Evolutionary conservation across 345 rosid genomes (phyloP).

Genomic region (Cardamine chenopodiifolia): DNA sequence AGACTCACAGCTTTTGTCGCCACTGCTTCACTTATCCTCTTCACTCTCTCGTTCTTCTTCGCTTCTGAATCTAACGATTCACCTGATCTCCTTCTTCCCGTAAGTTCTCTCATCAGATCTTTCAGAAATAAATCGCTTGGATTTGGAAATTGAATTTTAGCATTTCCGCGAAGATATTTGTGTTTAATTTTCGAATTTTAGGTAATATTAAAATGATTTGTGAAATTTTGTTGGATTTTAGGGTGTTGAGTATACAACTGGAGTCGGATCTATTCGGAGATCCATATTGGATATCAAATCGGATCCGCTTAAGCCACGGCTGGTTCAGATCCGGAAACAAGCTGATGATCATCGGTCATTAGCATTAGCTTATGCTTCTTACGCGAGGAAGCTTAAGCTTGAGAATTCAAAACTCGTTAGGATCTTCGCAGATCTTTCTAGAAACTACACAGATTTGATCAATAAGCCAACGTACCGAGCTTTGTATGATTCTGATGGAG

Average conservation of each 20-base stretch:
- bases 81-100: constrained; percentile 53
- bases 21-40: constrained; percentile 49
- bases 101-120: constrained; percentile 44
- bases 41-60: constrained; percentile 57
- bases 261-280: constrained; percentile 67
- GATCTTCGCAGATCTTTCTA: constrained; percentile 81
- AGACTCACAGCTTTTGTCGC: constrained; percentile 52
- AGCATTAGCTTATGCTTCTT: constrained; percentile 81
- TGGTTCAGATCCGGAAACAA: constrained; percentile 93
- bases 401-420: constrained; percentile 90
- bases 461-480: constrained; percentile 66
- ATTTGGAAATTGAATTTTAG: constrained; percentile 1
- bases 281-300: constrained; percentile 78
- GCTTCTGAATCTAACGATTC: constrained; percentile 50
- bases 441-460: constrained; percentile 81
- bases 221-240: constrained; percentile 23
- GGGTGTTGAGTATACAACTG: constrained; percentile 48
- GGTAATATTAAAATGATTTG: neutral
- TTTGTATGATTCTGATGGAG: constrained; percentile 65
- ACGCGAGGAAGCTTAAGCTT: constrained; percentile 93
- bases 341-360: constrained; percentile 93
- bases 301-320: constrained; percentile 85
- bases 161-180: neutral
- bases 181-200: constrained; percentile 5
- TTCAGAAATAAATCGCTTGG: neutral